Percentiles rank a stretch among this genome's conserved stretches.
Evolutionary conservation across 2,329 filamentous ascomycete species (phyloP).

Genomic region (Tricladium varicosporioides): DNA sequence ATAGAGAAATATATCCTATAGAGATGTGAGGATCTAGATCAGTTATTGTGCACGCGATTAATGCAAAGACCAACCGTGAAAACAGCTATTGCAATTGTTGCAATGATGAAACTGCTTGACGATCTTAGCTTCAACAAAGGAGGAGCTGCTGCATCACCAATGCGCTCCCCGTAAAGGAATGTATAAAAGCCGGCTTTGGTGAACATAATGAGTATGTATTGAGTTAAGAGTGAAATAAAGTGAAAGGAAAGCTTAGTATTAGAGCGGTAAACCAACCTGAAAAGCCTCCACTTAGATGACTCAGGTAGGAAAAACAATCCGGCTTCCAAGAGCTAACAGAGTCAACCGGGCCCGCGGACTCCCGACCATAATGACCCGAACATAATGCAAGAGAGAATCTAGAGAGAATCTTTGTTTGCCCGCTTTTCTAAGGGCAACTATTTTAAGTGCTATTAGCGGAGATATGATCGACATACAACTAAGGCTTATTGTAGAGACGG

Average conservation of each 20-base stretch:
- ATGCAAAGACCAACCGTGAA: conserved; percentile 22
- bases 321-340: too few relatives aligned
- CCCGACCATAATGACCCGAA: too few relatives aligned
- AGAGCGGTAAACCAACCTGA: too few relatives aligned
- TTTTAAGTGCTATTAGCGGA: background rate
- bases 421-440: too few relatives aligned
- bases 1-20: conserved; percentile 58
- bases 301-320: background rate
- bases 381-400: background rate
- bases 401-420: background rate
- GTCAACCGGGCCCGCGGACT: too few relatives aligned
- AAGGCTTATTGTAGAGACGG: too few relatives aligned
- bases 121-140: conserved; percentile 26
- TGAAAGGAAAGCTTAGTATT: background rate
- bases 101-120: conserved; percentile 26
- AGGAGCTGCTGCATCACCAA: conserved; percentile 25
- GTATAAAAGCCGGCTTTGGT: conserved; percentile 21
- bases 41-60: too few relatives aligned
- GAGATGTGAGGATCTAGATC: background rate
- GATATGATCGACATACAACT: background rate
- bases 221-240: background rate
- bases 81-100: conserved; percentile 26
- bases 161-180: conserved; percentile 26
- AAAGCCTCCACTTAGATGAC: background rate
- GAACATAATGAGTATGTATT: conserved; percentile 16